These are phyloP conservation scores for Lophiostoma macrostomum DNA, from an alignment of 495 filamentous ascomycete genomes.

Conservation along the genomic window DNA sequence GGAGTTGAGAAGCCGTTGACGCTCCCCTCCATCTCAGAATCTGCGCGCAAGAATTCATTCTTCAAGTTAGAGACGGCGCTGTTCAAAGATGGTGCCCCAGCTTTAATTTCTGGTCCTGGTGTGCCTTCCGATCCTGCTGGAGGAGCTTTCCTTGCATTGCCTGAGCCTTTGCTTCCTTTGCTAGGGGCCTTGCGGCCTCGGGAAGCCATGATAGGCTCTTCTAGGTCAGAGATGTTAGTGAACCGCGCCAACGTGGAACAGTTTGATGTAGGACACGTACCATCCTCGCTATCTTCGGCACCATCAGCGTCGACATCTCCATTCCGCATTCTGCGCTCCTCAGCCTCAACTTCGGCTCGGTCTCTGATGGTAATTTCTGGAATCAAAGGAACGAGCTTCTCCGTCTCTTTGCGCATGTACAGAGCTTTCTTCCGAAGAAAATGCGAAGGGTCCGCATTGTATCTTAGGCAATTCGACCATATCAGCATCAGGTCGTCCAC, in stretches of 20 bases:
- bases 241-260: slow-evolving; percentile 7
- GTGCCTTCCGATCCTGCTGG: slow-evolving; percentile 65
- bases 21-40: slow-evolving; percentile 70
- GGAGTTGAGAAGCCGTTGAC: slow-evolving; percentile 82
- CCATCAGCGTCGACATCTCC: slow-evolving; percentile 68
- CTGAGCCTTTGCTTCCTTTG: slow-evolving; percentile 74
- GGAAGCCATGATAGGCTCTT: slow-evolving; percentile 91
- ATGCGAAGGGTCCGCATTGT: slow-evolving; percentile 87
- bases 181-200: slow-evolving; percentile 86
- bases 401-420: slow-evolving; percentile 93
- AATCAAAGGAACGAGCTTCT: slow-evolving; percentile 91
- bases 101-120: slow-evolving; percentile 64
- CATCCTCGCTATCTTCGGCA: slow-evolving; percentile 88
- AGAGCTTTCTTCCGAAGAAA: slow-evolving; percentile 89
- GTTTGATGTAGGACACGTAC: slow-evolving; percentile 23
- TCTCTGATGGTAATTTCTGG: slow-evolving; percentile 87
- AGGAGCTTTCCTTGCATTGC: slow-evolving; percentile 65
- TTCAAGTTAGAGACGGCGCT: slow-evolving; percentile 48
- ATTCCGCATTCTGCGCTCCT: slow-evolving; percentile 79
- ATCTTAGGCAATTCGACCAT: slow-evolving; percentile 93
- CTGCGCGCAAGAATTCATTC: slow-evolving; percentile 53
- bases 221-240: slow-evolving; percentile 40
- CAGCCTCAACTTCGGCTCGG: slow-evolving; percentile 92
- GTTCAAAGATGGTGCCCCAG: slow-evolving; percentile 49
- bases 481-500: slow-evolving; percentile 90